Evolutionary conservation across 1,139 yeast species (phyloP), one percentile per base, ranked within the genome.

Genomic region (Pichia terricola): DNA sequence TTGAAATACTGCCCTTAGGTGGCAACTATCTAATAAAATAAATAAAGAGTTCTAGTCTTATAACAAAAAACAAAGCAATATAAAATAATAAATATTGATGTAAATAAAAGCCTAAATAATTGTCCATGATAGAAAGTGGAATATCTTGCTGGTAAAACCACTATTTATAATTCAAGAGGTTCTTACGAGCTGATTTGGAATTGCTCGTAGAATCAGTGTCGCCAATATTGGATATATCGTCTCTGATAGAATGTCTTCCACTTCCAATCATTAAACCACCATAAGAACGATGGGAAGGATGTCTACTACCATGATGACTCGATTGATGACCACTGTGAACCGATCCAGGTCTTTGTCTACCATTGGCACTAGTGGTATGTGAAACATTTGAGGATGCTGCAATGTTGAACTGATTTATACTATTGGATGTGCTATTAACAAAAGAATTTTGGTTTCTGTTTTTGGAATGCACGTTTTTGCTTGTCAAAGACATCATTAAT

Each of bases 401-500:
- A 28, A 5, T 37, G 26, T 37, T 37, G 28, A 39, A 35, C 34
- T 45, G 45, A 26, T 34, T 43, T 11, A 39, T 40, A 37, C 47
- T 44, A 28, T 35, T 33, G 30, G 33, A 44, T 32, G 40, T 38
- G 8, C 43, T 38, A 25, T 26, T 34, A n/a, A 16, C 26, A 34
- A 34, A 30, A 4, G 33, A 9, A n/a, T 32, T 32, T 7, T 39
- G 25, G 7, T 34, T 40, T 35, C 52, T 48, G 16, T 49, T 42
- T 28, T 41, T 50, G 1, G 54, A 52, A 33, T 47, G 42, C 25
- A 48, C 48, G 31, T 50, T 47, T 26, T 44, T 46, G 10, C 46
- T 39, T 8, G 53, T 47, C 32, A 49, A 40, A 3, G 50, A 50
- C 31, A 41, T 37, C 51, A 49, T 50, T 37, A 50, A 44, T 34